phyloP scores from a whole-genome alignment of 441 rosid genomes.

The Mallotus repandus region DNA sequence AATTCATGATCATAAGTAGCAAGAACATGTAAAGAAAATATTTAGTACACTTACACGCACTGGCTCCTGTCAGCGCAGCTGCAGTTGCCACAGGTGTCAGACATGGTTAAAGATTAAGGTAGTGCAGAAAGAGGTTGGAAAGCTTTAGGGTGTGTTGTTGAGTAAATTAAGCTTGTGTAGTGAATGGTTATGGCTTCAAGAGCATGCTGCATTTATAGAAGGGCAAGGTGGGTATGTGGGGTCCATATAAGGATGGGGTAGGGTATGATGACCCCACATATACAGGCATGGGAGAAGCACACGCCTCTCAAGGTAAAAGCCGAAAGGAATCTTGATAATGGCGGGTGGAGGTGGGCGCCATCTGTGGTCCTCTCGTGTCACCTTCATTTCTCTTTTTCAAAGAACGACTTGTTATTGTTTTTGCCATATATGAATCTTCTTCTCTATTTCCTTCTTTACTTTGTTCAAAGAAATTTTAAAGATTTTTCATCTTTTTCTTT shows the following conservation, averaged over 20 bases:
- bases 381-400: slow-evolving; percentile 27
- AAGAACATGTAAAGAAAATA: neutral
- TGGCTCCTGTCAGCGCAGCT: slow-evolving; percentile 72
- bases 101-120: slow-evolving; percentile 46
- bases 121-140: neutral
- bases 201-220: neutral
- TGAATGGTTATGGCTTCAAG: slow-evolving; percentile 23
- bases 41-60: slow-evolving; percentile 55
- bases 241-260: neutral
- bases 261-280: neutral
- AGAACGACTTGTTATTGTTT: neutral
- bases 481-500: no score
- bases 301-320: slow-evolving; percentile 33
- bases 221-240: neutral
- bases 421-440: neutral
- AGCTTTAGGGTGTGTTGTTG: neutral
- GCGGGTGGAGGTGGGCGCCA: slow-evolving; percentile 13
- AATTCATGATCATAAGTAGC: neutral
- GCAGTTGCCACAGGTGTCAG: slow-evolving; percentile 64
- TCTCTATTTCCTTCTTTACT: neutral
- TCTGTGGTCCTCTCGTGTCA: slow-evolving; percentile 55
- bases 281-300: slow-evolving; percentile 34
- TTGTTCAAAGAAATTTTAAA: no score
- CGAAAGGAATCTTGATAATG: slow-evolving; percentile 39
- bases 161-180: no score